Base-by-base conservation (phyloP, 2,329 filamentous ascomycete species). In the Torrubiellomyces zombiae region DNA sequence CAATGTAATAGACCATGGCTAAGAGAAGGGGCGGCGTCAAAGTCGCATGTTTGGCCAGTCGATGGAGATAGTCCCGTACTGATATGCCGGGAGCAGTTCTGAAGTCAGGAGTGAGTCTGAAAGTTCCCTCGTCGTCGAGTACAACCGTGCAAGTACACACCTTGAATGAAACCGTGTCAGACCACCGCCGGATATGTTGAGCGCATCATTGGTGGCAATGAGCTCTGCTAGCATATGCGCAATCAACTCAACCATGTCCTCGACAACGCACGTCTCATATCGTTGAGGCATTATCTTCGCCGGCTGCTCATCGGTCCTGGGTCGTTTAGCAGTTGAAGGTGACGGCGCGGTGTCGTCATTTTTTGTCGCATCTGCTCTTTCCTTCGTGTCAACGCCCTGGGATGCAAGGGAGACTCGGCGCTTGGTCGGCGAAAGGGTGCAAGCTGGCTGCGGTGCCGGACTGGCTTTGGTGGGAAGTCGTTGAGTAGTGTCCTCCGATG, bases 1-100 rank as follows among this genome's bases (percentile, higher is more conserved):
- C 89, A 42, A 98, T 95, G 44, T 95, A 98, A 47, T 91, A 98
- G 29, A 98, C 89, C 82, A 98, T 95, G 38, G 85, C 89, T 18
- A 98, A 68, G n/a, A 98, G 63, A 25, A 98, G 76, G 1, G 89
- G 86, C 9, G 89, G 85, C 6, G 82, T 83, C 3, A 98, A 63
- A 0, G 86, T 94, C 14, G 89, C 89, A 47, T 98, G 89, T 30
- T 83, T 82, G 14, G 91, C 89, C 29, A 98, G 63, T 34, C 89
- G 75, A 42, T 89, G 79, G 18, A 98, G 66, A 47, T 98, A 98
- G 48, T 98, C 89, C 32, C 76, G 64, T 16, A 98, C 86, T 14
- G 83, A 93, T 31, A 98, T 98, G 26, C 80, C 85, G 6, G 89
- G 89, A 2, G 89, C 54, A 3, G 66, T 70, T 32, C 30, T 31